A percentile compares a stretch with the other conserved stretches of the same genome.
phyloP scores from a whole-genome alignment of 2,329 filamentous ascomycete genomes.

The Capronia americana region DNA sequence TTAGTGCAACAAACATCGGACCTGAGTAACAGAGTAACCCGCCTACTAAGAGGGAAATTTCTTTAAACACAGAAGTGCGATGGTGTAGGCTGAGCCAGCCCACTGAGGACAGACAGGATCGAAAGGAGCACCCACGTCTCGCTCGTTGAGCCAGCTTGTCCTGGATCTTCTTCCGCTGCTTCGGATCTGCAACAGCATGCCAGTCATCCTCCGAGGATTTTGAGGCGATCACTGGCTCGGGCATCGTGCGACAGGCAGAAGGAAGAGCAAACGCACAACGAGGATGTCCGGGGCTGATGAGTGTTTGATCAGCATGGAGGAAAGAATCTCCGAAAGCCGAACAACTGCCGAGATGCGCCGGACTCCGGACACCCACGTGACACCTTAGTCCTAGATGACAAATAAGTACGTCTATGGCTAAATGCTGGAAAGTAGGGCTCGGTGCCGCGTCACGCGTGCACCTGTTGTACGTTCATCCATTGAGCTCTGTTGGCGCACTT shows the following conservation, averaged over 20 bases:
- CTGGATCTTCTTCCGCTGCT: constrained; percentile 49
- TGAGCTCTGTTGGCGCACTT: not conserved
- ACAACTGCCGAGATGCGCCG: not conserved
- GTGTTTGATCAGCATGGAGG: not conserved
- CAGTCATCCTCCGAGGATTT: constrained; percentile 37
- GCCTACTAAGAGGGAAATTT: not conserved
- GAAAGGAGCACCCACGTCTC: constrained; percentile 40
- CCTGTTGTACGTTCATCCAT: not conserved
- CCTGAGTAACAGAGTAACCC: no score
- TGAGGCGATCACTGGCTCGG: not conserved
- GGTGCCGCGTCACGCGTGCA: no score
- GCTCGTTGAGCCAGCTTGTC: constrained; percentile 49
- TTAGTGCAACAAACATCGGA: not conserved
- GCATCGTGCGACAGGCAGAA: not conserved
- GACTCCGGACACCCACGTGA: no score
- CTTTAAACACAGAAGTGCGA: not conserved
- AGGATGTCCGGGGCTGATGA: not conserved
- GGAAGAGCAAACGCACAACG: not conserved
- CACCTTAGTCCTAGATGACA: not conserved
- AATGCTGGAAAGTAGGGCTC: not conserved
- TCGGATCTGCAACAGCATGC: constrained; percentile 45
- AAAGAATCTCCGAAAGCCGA: not conserved
- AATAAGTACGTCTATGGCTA: not conserved
- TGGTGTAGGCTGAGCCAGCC: not conserved
- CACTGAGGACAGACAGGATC: constrained; percentile 21